A percentile compares a stretch with the other conserved stretches of the same genome.
Evolutionary conservation across 192 early-diverging fungal genomes (phyloP).

Genomic region (Linnemannia elongata): DNA sequence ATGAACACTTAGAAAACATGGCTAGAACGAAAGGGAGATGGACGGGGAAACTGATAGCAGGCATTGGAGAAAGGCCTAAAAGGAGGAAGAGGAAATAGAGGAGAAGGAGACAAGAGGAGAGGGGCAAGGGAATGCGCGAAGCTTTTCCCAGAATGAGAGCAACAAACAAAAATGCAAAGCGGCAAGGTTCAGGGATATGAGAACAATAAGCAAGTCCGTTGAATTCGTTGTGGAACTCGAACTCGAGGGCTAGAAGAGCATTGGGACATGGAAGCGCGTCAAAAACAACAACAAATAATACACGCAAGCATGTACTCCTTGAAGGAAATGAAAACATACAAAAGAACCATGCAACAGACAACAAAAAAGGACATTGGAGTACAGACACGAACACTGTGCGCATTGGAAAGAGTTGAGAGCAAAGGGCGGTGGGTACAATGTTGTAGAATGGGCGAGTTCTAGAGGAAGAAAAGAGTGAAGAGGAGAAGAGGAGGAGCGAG

Average conservation of each 20-base stretch:
- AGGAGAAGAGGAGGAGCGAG: neutral
- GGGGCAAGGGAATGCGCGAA: neutral
- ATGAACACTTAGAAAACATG: neutral
- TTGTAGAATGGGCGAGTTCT: neutral
- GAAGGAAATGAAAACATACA: neutral
- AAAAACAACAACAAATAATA: neutral
- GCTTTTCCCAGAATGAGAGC: neutral
- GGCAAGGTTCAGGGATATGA: constrained; percentile 3
- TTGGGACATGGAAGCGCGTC: neutral
- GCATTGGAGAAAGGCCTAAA: neutral
- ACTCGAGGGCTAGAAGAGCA: neutral
- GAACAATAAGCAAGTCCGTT: neutral
- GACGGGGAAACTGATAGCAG: neutral
- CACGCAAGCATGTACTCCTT: no score
- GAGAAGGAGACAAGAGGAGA: neutral
- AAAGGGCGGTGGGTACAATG: neutral
- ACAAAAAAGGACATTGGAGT: neutral
- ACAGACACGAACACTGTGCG: neutral
- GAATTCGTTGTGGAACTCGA: neutral
- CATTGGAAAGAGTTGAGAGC: neutral
- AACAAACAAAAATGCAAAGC: neutral
- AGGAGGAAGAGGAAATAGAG: neutral
- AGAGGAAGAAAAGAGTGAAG: neutral
- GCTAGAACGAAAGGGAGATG: neutral
- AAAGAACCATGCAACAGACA: neutral